Conservation (phyloP, 164 flowering plant genomes). For the Vitis labrusca region DNA sequence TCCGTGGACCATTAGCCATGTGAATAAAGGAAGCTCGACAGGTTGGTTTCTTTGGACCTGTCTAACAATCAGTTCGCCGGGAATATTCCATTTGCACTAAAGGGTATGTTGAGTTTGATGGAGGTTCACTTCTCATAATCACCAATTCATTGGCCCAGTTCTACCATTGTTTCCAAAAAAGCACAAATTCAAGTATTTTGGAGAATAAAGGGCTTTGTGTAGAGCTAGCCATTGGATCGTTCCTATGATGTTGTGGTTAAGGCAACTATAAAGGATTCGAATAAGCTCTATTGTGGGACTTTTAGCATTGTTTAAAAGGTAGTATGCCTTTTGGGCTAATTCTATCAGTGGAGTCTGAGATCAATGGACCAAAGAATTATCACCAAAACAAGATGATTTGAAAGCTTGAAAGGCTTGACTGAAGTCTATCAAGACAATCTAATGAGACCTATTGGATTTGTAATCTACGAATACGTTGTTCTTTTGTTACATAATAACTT, state of each 20-base stretch:
- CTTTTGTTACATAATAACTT: too few relatives aligned
- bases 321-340: too few relatives aligned
- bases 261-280: constrained; percentile 82
- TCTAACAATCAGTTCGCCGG: constrained; percentile 87
- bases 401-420: too few relatives aligned
- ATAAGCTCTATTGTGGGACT: constrained; percentile 20
- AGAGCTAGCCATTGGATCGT: constrained; percentile 57
- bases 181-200: constrained; percentile 64
- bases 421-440: too few relatives aligned
- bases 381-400: too few relatives aligned
- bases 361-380: too few relatives aligned
- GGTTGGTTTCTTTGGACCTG: constrained; percentile 84
- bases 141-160: too few relatives aligned
- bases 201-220: constrained; percentile 89
- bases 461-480: too few relatives aligned
- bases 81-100: constrained; percentile 59
- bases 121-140: constrained; percentile 83
- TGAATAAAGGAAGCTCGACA: constrained; percentile 89
- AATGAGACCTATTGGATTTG: too few relatives aligned
- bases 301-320: too few relatives aligned
- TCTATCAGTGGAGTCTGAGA: too few relatives aligned
- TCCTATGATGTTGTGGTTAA: constrained; percentile 75
- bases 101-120: constrained; percentile 94
- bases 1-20: constrained; percentile 72
- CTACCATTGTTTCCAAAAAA: constrained; percentile 80